Percentiles rank a stretch among this genome's conserved stretches.
phyloP scores from a whole-genome alignment of 139 green algal species.

The Yamagishiella unicocca region DNA sequence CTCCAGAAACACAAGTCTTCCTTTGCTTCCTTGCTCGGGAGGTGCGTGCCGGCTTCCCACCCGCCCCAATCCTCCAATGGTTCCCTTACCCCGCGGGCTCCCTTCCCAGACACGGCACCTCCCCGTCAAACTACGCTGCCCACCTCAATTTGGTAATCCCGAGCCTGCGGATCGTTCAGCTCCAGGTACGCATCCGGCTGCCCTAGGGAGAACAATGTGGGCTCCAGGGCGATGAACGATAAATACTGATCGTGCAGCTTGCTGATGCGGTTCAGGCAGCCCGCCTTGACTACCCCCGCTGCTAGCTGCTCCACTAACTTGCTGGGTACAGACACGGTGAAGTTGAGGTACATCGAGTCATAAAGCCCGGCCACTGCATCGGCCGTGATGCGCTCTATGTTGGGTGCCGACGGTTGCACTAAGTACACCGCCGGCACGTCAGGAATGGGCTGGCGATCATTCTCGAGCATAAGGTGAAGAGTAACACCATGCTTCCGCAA shows the following conservation, averaged over 20 bases:
- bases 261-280: constrained; percentile 68
- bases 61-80: too few relatives aligned
- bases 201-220: constrained; percentile 90
- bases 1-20: too few relatives aligned
- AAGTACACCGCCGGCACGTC: constrained; percentile 99
- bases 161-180: constrained; percentile 92
- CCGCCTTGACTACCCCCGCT: constrained; percentile 72
- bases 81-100: too few relatives aligned
- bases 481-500: constrained; percentile 95
- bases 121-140: too few relatives aligned
- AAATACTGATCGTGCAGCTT: constrained; percentile 94
- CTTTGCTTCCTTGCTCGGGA: too few relatives aligned
- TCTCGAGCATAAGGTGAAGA: constrained; percentile 92
- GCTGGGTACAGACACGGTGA: constrained; percentile 78
- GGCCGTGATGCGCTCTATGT: constrained; percentile 79
- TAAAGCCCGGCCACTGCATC: constrained; percentile 90
- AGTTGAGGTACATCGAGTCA: constrained; percentile 95
- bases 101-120: too few relatives aligned
- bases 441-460: constrained; percentile 91
- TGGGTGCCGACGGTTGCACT: constrained; percentile 78
- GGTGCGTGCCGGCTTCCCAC: too few relatives aligned
- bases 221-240: constrained; percentile 92
- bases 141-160: constrained; percentile 92
- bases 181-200: constrained; percentile 87
- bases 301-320: constrained; percentile 89